Conservation (phyloP, 1,284 basidiomycete species). For the Rhodotorula sp. region DNA sequence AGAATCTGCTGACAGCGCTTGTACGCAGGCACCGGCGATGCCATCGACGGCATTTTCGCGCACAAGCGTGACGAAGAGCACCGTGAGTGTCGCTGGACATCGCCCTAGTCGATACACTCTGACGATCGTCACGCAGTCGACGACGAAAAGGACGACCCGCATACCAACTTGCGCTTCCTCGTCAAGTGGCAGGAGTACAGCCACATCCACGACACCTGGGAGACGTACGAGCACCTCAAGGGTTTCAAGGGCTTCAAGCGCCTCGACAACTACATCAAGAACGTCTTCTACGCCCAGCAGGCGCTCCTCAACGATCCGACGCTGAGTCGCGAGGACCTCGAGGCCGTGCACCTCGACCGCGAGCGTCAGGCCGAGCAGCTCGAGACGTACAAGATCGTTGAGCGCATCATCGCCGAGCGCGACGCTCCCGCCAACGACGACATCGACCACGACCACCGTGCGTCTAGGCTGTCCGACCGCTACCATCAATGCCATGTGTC, state of each 20-base stretch:
- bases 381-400: conserved; percentile 87
- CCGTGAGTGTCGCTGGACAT: conserved; percentile 22
- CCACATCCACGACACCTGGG: conserved; percentile 80
- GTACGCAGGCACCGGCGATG: conserved; percentile 45
- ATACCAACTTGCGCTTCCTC: conserved; percentile 52
- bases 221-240: conserved; percentile 85
- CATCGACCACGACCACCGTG: conserved; percentile 54
- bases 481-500: not conserved
- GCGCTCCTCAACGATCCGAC: conserved; percentile 67
- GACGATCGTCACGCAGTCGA: conserved; percentile 31
- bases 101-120: not conserved
- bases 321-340: conserved; percentile 81
- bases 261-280: conserved; percentile 98
- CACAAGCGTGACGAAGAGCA: conserved; percentile 50
- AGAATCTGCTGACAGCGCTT: not conserved
- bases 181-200: conserved; percentile 56
- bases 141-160: conserved; percentile 51
- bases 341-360: conserved; percentile 75
- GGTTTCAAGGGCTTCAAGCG: conserved; percentile 92
- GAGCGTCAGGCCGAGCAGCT: conserved; percentile 86
- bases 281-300: conserved; percentile 65
- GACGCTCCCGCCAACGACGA: conserved; percentile 63
- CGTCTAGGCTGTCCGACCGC: conserved; percentile 2
- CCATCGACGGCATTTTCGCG: conserved; percentile 54
- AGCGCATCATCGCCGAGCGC: conserved; percentile 84